phyloP scores from a whole-genome alignment of 108 stramenopile species.

The Discostella stelligeroides region DNA sequence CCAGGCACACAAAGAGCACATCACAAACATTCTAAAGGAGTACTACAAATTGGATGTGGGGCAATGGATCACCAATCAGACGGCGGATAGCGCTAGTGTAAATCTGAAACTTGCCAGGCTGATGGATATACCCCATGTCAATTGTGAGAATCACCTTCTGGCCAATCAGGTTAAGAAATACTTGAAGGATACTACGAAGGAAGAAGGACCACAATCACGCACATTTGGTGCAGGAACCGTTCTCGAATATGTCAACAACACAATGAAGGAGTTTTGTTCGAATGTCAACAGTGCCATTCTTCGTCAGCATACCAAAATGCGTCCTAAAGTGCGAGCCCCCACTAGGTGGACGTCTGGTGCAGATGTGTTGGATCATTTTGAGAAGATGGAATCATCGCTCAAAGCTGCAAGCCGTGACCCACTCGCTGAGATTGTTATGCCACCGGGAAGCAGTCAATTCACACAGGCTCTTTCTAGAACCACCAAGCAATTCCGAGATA shows the following conservation, averaged over 20 bases:
- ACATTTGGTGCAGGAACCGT: no score
- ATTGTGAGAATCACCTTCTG: slow-evolving; percentile 4
- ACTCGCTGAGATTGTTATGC: background rate
- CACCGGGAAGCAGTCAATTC: background rate
- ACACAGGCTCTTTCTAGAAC: background rate
- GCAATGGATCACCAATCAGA: slow-evolving; percentile 16
- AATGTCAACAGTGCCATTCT: background rate
- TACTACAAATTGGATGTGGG: background rate
- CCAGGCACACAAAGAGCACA: background rate
- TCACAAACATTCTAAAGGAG: background rate
- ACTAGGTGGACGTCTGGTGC: background rate
- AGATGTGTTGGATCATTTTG: background rate
- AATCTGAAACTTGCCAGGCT: slow-evolving; percentile 9
- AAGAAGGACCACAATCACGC: background rate
- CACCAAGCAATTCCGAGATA: no score
- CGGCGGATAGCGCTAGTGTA: slow-evolving; percentile 11
- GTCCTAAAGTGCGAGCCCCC: background rate
- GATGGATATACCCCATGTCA: background rate
- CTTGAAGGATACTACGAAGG: background rate
- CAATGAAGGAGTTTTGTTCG: background rate
- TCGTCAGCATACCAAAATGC: background rate
- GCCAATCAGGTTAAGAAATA: background rate
- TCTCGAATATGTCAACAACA: background rate
- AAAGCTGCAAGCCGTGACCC: background rate
- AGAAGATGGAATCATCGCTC: background rate